These are phyloP conservation scores for Bruguiera hainesii DNA, from an alignment of 441 rosid species.

Conservation along the genomic window DNA sequence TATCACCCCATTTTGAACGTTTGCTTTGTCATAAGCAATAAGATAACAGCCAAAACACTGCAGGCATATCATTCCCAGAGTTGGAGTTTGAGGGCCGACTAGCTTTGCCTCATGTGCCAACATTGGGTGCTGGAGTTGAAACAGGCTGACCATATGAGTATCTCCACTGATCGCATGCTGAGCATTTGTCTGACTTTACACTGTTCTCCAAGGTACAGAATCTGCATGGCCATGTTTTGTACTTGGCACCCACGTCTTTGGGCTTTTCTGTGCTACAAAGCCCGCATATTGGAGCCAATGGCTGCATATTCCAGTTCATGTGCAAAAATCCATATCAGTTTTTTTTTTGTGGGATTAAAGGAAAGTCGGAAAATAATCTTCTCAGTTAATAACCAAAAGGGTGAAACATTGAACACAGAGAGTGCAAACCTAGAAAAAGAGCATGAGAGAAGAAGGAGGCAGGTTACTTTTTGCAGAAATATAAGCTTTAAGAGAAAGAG, in stretches of 20 bases:
- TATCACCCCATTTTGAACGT: neutral
- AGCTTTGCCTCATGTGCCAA: constrained; percentile 49
- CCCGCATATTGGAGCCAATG: constrained; percentile 58
- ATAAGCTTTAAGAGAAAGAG: too few species aligned
- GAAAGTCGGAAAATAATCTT: neutral
- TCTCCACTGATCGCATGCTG: constrained; percentile 85
- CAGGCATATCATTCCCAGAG: neutral
- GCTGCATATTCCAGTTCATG: constrained; percentile 38
- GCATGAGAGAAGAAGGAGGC: too few species aligned
- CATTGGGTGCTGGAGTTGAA: constrained; percentile 50
- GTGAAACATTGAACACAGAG: too few species aligned
- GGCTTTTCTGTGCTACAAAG: constrained; percentile 54
- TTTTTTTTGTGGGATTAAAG: neutral
- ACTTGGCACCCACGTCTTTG: constrained; percentile 35
- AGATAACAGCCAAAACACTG: neutral
- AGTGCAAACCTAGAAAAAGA: too few species aligned
- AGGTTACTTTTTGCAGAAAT: too few species aligned
- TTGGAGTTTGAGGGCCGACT: constrained; percentile 4
- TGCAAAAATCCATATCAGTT: constrained; percentile 6
- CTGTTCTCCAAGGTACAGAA: constrained; percentile 74
- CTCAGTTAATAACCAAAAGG: neutral
- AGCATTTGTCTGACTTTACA: constrained; percentile 58
- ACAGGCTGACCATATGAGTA: constrained; percentile 67
- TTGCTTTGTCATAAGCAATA: neutral
- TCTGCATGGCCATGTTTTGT: constrained; percentile 64